A percentile compares a stretch with the other conserved stretches of the same genome.
These are phyloP conservation scores for Telfairia occidentalis DNA, from an alignment of 331 rosid species.

Conservation along the genomic window DNA sequence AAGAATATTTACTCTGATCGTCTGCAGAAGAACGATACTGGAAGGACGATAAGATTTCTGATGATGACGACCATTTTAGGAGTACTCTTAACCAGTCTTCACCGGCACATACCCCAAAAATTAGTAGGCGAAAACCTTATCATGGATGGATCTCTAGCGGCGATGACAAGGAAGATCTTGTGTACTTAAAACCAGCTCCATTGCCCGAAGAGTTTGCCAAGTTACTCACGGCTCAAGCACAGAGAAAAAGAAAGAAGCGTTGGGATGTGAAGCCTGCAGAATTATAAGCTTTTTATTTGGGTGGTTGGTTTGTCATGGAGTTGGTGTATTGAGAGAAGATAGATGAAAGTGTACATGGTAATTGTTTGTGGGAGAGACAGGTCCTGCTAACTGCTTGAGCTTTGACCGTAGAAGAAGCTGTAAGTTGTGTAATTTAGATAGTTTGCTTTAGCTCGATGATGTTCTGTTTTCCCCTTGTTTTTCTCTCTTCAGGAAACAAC, in stretches of 20 bases:
- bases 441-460: not conserved
- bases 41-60: not conserved
- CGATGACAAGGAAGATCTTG: slow-evolving; percentile 17
- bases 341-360: not conserved
- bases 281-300: slow-evolving; percentile 9
- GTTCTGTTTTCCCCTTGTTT: not conserved
- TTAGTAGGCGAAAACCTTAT: slow-evolving; percentile 23
- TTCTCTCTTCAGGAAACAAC: not conserved
- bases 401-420: not conserved
- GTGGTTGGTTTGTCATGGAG: not conserved
- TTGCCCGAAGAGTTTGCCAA: slow-evolving; percentile 19
- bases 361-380: not conserved
- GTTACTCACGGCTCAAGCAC: slow-evolving; percentile 1
- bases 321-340: not conserved
- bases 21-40: not conserved
- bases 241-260: slow-evolving; percentile 31
- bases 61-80: not conserved
- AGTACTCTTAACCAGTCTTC: slow-evolving; percentile 4
- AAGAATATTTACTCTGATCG: not conserved
- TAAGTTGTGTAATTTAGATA: not conserved
- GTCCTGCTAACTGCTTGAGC: not conserved
- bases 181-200: slow-evolving; percentile 15
- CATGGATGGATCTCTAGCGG: slow-evolving; percentile 39
- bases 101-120: not conserved
- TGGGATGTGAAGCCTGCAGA: slow-evolving; percentile 51